Evolutionary conservation across 2,329 filamentous ascomycete species (phyloP).

Genomic region (Blastomyces percursus): DNA sequence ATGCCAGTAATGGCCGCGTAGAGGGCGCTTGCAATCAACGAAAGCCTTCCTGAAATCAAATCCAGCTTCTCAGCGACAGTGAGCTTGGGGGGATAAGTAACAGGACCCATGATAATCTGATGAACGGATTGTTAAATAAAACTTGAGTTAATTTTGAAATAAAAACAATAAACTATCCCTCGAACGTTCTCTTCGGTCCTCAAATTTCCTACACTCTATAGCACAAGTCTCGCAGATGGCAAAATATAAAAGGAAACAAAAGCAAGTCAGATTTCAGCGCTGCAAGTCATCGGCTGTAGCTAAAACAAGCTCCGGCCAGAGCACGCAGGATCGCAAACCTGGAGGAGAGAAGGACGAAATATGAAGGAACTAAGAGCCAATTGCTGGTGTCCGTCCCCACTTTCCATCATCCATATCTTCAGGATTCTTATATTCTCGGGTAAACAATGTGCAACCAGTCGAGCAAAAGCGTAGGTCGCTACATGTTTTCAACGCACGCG

Average conservation of each 20-base stretch:
- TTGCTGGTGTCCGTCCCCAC: not conserved
- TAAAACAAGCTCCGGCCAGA: not conserved
- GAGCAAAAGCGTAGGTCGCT: not conserved
- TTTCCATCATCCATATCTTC: not conserved
- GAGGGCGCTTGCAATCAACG: conserved; percentile 19
- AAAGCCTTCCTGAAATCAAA: conserved; percentile 20
- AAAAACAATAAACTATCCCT: not conserved
- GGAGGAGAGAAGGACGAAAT: not conserved
- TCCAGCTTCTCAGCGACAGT: conserved; percentile 28
- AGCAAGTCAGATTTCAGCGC: not conserved
- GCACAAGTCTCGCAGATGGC: not conserved
- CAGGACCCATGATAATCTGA: conserved; percentile 5
- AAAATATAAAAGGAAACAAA: not conserved
- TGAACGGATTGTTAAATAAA: not conserved
- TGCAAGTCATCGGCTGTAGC: not conserved
- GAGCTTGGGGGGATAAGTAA: conserved; percentile 17
- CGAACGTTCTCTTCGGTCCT: not conserved
- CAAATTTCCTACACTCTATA: not conserved
- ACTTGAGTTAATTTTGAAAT: not conserved
- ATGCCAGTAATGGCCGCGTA: conserved; percentile 26
- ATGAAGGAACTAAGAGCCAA: not conserved
- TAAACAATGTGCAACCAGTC: not conserved
- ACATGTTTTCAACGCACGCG: not conserved
- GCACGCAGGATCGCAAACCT: not conserved
- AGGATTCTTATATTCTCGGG: not conserved